Conservation (phyloP, 306 rosid genomes). For the Mimosa pudica region DNA sequence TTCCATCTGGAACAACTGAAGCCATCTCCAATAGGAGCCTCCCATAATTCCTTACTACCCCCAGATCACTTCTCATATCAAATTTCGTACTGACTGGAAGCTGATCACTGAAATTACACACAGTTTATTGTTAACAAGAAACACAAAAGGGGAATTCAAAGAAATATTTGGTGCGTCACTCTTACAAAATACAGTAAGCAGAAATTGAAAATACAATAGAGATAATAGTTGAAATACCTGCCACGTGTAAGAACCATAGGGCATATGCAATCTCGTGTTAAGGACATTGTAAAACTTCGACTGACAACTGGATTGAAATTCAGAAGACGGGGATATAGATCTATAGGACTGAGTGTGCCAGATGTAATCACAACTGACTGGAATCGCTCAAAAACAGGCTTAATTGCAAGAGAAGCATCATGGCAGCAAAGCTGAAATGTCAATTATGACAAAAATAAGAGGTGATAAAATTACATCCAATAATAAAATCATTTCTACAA, state of each 20-base stretch:
- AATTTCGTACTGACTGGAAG: conserved; percentile 96
- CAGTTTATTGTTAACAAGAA: conserved; percentile 8
- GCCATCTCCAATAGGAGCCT: conserved; percentile 96
- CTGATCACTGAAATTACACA: conserved; percentile 72
- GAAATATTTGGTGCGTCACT: not conserved
- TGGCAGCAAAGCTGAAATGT: conserved; percentile 90
- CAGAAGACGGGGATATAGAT: conserved; percentile 88
- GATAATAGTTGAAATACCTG: conserved; percentile 56
- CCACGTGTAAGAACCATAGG: conserved; percentile 99
- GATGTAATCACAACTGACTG: conserved; percentile 95
- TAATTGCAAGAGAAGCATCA: conserved; percentile 96
- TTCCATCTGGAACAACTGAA: conserved; percentile 91
- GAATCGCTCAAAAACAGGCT: conserved; percentile 90
- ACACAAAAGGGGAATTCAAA: conserved; percentile 7
- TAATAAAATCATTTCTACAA: conserved; percentile 10
- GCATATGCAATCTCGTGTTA: conserved; percentile 96
- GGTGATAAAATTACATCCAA: conserved; percentile 5
- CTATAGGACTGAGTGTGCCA: conserved; percentile 95
- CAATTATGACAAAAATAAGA: conserved; percentile 33
- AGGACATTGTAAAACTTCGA: conserved; percentile 96
- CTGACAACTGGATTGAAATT: conserved; percentile 94
- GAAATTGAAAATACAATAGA: conserved; percentile 20
- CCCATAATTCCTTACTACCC: conserved; percentile 93
- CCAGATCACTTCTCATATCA: conserved; percentile 98
- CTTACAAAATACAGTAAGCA: conserved; percentile 10